Conservation (phyloP, 78 protist species). For the Isochrysis galbana region DNA sequence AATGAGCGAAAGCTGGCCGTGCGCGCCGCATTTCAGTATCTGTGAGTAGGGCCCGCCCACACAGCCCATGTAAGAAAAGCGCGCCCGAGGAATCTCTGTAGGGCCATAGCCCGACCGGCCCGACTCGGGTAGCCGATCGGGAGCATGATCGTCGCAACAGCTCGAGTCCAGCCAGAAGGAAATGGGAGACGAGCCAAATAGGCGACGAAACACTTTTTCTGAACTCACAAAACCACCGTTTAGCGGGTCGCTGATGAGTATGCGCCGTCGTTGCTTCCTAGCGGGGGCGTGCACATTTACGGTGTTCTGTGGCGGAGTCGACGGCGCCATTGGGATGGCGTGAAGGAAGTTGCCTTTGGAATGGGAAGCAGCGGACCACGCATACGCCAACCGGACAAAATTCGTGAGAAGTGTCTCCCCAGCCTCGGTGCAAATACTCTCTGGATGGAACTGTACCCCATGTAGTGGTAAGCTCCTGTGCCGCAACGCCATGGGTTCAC, state of each 20-base stretch:
- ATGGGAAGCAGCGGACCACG: no score
- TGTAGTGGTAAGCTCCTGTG: neutral
- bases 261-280: no score
- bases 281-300: no score
- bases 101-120: neutral
- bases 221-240: neutral
- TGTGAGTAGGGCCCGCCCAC: neutral
- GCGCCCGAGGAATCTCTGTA: neutral
- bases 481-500: conserved; percentile 65
- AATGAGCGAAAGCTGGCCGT: neutral
- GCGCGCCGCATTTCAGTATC: neutral
- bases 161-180: conserved; percentile 69
- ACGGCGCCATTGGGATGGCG: no score
- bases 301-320: no score
- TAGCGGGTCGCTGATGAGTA: neutral
- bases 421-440: conserved; percentile 68
- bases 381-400: conserved; percentile 36
- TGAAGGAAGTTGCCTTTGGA: no score
- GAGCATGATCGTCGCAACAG: neutral
- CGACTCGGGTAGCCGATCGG: no score
- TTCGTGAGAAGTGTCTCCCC: conserved; percentile 53
- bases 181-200: neutral
- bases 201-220: neutral
- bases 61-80: conserved; percentile 64
- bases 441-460: conserved; percentile 76